Percentiles rank a stretch among this genome's conserved stretches.
Conservation (phyloP, 1,284 basidiomycete genomes). For the Ustilago curta region DNA sequence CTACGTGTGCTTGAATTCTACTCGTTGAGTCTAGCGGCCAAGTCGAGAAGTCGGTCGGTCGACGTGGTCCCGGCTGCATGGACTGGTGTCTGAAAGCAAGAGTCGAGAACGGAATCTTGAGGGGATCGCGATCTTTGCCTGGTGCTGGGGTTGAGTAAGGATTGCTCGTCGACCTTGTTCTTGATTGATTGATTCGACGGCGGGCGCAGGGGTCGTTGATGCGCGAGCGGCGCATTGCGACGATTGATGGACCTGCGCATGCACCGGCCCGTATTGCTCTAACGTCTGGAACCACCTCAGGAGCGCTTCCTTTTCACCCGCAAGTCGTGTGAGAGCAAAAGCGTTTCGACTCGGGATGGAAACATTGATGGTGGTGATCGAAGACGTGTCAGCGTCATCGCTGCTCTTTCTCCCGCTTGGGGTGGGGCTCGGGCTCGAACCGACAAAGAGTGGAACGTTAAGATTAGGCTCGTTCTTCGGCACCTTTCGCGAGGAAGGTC, state of each 20-base stretch:
- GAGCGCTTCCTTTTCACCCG: too few species aligned
- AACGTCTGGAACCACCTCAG: not conserved
- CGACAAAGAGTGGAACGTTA: not conserved
- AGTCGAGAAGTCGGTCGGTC: not conserved
- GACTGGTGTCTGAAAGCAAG: not conserved
- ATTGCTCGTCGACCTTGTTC: too few species aligned
- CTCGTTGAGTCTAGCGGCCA: conserved; percentile 5
- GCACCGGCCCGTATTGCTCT: not conserved
- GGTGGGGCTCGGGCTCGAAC: not conserved
- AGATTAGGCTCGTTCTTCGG: not conserved
- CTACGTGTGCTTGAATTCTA: not conserved
- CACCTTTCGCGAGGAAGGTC: not conserved
- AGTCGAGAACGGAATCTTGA: not conserved
- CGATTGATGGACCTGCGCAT: too few species aligned
- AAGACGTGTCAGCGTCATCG: not conserved
- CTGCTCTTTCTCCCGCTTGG: not conserved
- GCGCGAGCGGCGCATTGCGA: too few species aligned
- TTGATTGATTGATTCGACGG: not conserved
- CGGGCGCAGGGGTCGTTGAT: too few species aligned
- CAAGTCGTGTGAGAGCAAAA: not conserved
- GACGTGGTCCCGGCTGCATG: too few species aligned
- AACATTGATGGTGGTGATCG: not conserved
- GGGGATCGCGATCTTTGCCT: not conserved
- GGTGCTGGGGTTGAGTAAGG: too few species aligned
- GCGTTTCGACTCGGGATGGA: not conserved